These are phyloP conservation scores for Barnettozyma sucrosica DNA, from an alignment of 805 yeast species.

Conservation along the genomic window DNA sequence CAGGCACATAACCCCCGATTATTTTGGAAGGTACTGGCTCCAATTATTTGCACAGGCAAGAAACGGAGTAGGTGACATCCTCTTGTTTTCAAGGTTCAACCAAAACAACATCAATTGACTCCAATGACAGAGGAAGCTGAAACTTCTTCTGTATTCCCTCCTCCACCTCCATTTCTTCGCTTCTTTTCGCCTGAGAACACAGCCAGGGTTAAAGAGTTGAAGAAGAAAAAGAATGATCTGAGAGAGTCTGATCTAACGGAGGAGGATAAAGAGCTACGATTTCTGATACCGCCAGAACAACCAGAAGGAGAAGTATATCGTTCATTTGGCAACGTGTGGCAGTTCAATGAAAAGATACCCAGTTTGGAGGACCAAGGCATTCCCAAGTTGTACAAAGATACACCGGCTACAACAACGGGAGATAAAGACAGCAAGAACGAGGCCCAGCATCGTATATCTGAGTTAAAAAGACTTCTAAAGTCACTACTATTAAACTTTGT, in stretches of 20 bases:
- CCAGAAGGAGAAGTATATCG: conserved; percentile 67
- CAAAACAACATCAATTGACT: not conserved
- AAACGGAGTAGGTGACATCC: too few relatives aligned
- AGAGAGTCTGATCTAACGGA: conserved; percentile 30
- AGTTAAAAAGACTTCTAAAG: conserved; percentile 72
- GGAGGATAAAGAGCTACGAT: conserved; percentile 44
- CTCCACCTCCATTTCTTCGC: conserved; percentile 82
- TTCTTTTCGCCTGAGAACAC: conserved; percentile 68
- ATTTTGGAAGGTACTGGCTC: too few relatives aligned
- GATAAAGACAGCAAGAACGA: conserved; percentile 3
- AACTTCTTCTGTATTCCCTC: conserved; percentile 79
- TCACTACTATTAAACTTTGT: conserved; percentile 75
- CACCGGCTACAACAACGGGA: conserved; percentile 9
- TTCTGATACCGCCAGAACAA: conserved; percentile 56
- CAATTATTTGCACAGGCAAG: too few relatives aligned
- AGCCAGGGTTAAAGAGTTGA: conserved; percentile 31
- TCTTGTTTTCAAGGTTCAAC: too few relatives aligned
- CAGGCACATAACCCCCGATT: too few relatives aligned
- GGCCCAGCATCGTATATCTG: conserved; percentile 39
- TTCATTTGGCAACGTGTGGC: conserved; percentile 91
- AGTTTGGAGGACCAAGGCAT: conserved; percentile 73
- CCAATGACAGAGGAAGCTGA: conserved; percentile 21
- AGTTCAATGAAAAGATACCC: conserved; percentile 64
- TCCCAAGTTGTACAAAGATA: conserved; percentile 54
- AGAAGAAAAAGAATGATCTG: conserved; percentile 14